These are phyloP conservation scores for Psophocarpus tetragonolobus DNA, from an alignment of 306 rosid species.

Conservation along the genomic window DNA sequence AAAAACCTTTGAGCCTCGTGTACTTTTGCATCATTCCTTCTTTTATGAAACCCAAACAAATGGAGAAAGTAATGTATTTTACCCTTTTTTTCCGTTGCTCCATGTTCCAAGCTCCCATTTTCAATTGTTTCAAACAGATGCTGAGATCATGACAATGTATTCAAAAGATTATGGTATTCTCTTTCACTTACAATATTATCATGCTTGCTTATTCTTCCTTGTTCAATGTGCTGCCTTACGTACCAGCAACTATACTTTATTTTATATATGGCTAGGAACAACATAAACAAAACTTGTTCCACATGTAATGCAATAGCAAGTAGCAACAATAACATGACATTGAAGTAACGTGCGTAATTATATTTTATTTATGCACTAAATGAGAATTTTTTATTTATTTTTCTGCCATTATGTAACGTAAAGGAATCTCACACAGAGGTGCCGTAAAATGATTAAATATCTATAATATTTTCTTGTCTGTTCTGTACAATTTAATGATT, in stretches of 20 bases:
- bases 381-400: neutral
- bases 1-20: neutral
- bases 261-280: neutral
- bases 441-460: neutral
- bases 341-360: neutral
- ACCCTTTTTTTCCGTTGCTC: neutral
- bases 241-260: neutral
- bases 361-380: neutral
- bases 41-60: neutral
- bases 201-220: neutral
- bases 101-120: neutral
- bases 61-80: neutral
- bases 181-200: neutral
- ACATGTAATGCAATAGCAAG: neutral
- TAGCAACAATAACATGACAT: neutral
- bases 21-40: neutral
- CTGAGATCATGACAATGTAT: neutral
- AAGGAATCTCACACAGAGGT: neutral
- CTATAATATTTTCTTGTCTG: neutral
- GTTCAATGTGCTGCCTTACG: neutral
- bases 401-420: neutral
- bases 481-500: conserved; percentile 1
- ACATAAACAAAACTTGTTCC: neutral
- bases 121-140: neutral
- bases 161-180: neutral